Evolutionary conservation across 2,329 filamentous ascomycete species (phyloP), one percentile per base, ranked within the genome.

Genomic region (Hortaea werneckii): DNA sequence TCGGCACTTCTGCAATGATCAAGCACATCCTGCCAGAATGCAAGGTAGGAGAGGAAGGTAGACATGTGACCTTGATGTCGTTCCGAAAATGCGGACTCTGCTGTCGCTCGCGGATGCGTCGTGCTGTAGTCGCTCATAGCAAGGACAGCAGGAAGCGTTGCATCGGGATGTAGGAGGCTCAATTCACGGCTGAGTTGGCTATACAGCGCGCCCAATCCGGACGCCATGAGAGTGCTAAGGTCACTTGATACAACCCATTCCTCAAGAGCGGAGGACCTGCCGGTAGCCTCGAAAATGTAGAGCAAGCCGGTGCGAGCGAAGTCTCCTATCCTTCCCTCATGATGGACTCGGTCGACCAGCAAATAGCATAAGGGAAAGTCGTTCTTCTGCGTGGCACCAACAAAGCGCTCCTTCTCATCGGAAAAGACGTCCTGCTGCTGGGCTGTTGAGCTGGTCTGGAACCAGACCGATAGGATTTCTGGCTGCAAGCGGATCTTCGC

Each of bases 191-290:
- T 82, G 49, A 84, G 66, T 57, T 83, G 79, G 57, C 80, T 84
- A 63, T 84, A 84, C 59, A 74, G 78, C 7, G 80, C 92, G 11
- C 92, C 92, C 1, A 98, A 70, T 0, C 92, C 92, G 0, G 88
- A 96, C 3, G 92, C 92, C 92, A 98, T 96, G 53, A 96, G 73
- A 0, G 92, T 96, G 9, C 92, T 92, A 43, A 98, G 73, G 63
- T 98, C 92, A 64, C 90, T 95, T 62, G 95, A 89, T 40, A 96
- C 87, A 53, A 98, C 86, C 92, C 92, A 98, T 59, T 87, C 85
- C 68, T 98, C 92, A 48, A 98, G 67, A 1, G 81, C 77, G 13
- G 81, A 78, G 1, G 88, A 94, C 54, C 80, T 83, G 0, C 87
- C 90, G 0, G 90, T 87, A 0, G 87, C 86, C 67, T 96, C 90